phyloP scores from a whole-genome alignment of 495 filamentous ascomycete species.

The Trichoderma reesei region DNA sequence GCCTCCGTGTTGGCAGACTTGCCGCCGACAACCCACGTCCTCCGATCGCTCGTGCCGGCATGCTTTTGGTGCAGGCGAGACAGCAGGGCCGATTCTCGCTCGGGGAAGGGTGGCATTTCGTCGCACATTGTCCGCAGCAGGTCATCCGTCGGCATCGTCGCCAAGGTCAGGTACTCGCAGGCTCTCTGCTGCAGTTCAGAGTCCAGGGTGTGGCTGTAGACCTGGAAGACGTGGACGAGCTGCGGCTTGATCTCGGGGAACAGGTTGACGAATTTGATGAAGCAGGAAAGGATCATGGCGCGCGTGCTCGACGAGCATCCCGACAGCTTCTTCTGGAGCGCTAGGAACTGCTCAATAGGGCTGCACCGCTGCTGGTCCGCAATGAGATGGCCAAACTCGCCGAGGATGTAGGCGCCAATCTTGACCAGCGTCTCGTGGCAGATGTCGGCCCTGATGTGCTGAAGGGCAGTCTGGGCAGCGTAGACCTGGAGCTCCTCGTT shows the following conservation, averaged over 20 bases:
- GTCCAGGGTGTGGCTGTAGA: constrained; percentile 92
- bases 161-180: constrained; percentile 87
- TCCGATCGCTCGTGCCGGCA: constrained; percentile 79
- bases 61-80: constrained; percentile 92
- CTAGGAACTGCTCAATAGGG: constrained; percentile 95
- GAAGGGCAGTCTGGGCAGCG: constrained; percentile 81
- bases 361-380: constrained; percentile 90
- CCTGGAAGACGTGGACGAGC: constrained; percentile 75
- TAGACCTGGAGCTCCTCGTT: constrained; percentile 98
- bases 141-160: constrained; percentile 79
- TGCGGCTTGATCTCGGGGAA: constrained; percentile 99
- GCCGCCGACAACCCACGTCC: constrained; percentile 92
- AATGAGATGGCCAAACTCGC: constrained; percentile 95
- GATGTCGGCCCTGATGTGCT: constrained; percentile 81
- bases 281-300: constrained; percentile 88
- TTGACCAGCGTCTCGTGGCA: constrained; percentile 96
- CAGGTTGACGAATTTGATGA: constrained; percentile 95
- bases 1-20: constrained; percentile 83
- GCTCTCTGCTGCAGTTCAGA: constrained; percentile 93
- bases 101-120: constrained; percentile 98
- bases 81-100: constrained; percentile 82
- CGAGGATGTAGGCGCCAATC: constrained; percentile 91
- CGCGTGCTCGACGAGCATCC: constrained; percentile 80
- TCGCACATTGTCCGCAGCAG: constrained; percentile 93
- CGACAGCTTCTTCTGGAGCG: constrained; percentile 81